Percentiles rank a stretch among this genome's conserved stretches.
phyloP scores from a whole-genome alignment of 305 asterid genomes.

The Ilex paraguariensis region DNA sequence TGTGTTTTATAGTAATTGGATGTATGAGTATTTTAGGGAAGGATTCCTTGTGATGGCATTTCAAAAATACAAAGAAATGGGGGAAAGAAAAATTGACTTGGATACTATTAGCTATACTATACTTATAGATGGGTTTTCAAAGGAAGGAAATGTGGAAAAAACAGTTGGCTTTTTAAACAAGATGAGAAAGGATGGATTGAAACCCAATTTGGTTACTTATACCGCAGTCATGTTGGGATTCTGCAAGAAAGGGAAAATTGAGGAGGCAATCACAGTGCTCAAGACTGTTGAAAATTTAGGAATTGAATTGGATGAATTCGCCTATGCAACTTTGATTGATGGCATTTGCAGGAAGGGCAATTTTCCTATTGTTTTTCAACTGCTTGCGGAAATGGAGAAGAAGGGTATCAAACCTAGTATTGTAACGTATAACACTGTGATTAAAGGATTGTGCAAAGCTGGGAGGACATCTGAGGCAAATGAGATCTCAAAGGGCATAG shows the following conservation, averaged over 20 bases:
- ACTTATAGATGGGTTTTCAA: constrained; percentile 71
- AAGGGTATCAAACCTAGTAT: constrained; percentile 53
- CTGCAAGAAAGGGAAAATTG: constrained; percentile 68
- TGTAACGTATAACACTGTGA: constrained; percentile 64
- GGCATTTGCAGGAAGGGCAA: constrained; percentile 63
- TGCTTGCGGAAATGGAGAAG: constrained; percentile 69
- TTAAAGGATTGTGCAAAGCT: constrained; percentile 70
- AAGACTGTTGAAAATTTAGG: constrained; percentile 48
- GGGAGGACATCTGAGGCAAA: constrained; percentile 72
- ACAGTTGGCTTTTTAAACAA: constrained; percentile 62
- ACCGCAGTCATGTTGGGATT: constrained; percentile 69
- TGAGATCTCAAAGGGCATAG: constrained; percentile 49
- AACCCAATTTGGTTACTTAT: constrained; percentile 70
- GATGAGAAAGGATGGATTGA: constrained; percentile 60
- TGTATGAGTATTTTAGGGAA: constrained; percentile 46
- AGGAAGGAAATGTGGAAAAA: constrained; percentile 77
- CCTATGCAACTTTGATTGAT: constrained; percentile 59
- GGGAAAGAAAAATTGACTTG: constrained; percentile 34
- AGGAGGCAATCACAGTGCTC: constrained; percentile 63
- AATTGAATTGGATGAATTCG: constrained; percentile 60
- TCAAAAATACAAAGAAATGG: constrained; percentile 40
- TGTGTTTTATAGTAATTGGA: constrained; percentile 71
- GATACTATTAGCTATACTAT: constrained; percentile 62
- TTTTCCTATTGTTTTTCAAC: constrained; percentile 36
- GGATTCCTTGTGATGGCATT: constrained; percentile 54